phyloP scores from a whole-genome alignment of 2,329 filamentous ascomycete species.

The Aotearoamyces nothofagi region DNA sequence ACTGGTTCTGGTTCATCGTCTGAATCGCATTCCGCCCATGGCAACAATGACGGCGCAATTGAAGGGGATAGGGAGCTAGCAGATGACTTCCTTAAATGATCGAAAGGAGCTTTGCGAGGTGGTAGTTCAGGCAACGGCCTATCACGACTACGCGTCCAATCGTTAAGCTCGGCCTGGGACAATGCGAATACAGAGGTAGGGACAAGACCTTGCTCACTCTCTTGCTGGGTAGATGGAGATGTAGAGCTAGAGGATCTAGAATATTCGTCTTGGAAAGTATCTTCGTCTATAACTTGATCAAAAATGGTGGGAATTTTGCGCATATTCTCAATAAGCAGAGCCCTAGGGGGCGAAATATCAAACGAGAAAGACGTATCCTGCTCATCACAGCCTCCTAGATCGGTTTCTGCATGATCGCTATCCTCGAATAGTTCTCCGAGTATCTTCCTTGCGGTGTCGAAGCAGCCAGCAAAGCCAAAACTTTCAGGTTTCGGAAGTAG shows the following conservation, averaged over 20 bases:
- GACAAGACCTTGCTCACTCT: no score
- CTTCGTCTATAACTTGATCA: slow-evolving; percentile 2
- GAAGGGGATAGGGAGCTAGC: slow-evolving; percentile 1
- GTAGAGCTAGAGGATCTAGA: slow-evolving; percentile 1
- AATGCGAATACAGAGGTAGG: no score
- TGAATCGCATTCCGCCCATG: slow-evolving; percentile 1
- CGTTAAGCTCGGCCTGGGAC: no score
- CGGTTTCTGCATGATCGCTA: not conserved
- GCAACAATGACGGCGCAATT: slow-evolving; percentile 1
- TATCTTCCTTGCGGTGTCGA: slow-evolving; percentile 4
- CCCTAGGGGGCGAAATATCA: not conserved
- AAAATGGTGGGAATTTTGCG: slow-evolving; percentile 2
- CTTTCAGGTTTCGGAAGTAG: slow-evolving; percentile 9
- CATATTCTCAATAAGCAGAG: not conserved
- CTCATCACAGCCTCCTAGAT: not conserved
- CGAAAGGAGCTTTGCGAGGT: slow-evolving; percentile 1
- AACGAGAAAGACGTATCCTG: no score
- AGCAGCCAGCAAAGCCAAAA: slow-evolving; percentile 8
- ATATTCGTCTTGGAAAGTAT: slow-evolving; percentile 3
- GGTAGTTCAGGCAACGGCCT: slow-evolving; percentile 9
- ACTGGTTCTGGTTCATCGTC: slow-evolving; percentile 1
- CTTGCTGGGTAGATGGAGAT: slow-evolving; percentile 2
- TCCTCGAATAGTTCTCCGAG: slow-evolving; percentile 4
- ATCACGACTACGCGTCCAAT: slow-evolving; percentile 1
- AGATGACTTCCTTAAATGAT: not conserved